phyloP scores from a whole-genome alignment of 2,329 filamentous ascomycete genomes.

The Curvularia verruculosa region DNA sequence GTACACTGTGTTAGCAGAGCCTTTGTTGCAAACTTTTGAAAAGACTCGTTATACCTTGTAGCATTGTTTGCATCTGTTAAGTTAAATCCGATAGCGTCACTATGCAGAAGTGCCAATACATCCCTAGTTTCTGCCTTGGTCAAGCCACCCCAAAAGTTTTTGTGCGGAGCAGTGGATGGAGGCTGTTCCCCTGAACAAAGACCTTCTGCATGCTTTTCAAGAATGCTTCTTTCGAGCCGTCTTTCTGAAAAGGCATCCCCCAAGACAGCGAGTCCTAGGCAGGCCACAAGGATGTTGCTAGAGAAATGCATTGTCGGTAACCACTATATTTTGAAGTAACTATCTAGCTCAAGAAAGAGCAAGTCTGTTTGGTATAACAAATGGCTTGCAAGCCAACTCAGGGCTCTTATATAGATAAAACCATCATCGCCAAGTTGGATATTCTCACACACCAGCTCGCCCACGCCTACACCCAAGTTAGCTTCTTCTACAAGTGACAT shows the following conservation, averaged over 20 bases:
- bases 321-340: neutral
- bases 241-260: neutral
- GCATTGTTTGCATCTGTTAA: neutral
- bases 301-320: neutral
- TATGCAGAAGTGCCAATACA: neutral
- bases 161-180: neutral
- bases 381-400: neutral
- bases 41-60: neutral
- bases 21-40: neutral
- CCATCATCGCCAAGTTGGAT: neutral
- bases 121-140: neutral
- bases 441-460: neutral
- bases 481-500: too few species aligned
- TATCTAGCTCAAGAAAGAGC: neutral
- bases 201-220: neutral
- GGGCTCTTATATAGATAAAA: neutral
- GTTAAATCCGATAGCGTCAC: neutral
- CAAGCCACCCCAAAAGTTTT: constrained; percentile 1
- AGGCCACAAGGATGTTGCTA: neutral
- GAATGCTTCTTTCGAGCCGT: neutral
- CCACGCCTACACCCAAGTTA: neutral
- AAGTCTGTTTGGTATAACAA: neutral
- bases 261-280: neutral
- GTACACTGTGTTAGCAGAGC: neutral
- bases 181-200: neutral